Evolutionary conservation across 176 grass and related monocot species (phyloP), one percentile per base, ranked within the genome.

Genomic region (Phoenix dactylifera): DNA sequence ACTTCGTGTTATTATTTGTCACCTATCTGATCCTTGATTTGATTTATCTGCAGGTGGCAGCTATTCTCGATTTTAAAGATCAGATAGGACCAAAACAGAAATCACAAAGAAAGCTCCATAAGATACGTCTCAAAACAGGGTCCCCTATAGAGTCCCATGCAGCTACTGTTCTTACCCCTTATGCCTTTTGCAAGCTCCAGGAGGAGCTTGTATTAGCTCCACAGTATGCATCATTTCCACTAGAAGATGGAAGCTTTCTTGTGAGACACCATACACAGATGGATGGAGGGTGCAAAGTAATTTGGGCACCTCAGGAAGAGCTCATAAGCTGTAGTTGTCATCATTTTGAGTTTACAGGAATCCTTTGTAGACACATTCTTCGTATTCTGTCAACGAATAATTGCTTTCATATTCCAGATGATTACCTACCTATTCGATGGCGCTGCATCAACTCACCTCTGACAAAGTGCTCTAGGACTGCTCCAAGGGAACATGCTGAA

Each of bases 221-320:
- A 18, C 53, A 7, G n/a, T 55, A 55, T 55, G 18, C 53, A 55
- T 55, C 53, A 55, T 55, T 55, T 55, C 18, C 53, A 9, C 22
- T 55, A 55, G 53, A 55, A 55, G 53, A 55, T n/a, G 20, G 53
- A n/a, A 9, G 18, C 20, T 55, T 55, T 55, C 53, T 55, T n/a
- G 53, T 55, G 20, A 55, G 53, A 22, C 4, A 55, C 53, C 18
- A 55, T 20, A 55, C 0, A 3, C 18, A 22, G 53, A 55, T 55
- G 53, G 53, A 55, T 55, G 18, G 18, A 9, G 18, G 53, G 53
- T 22, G 18, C 18, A 55, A 55, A 9, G 53, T 55, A 20, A 55
- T 55, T 55, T 55, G 53, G 18, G 18, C 20, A 19, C 53, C 53
- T 10, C 18, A 55, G 20, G 53, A 55, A 55, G 53, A 55, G 53